Percentiles rank a stretch among this genome's conserved stretches.
phyloP scores from a whole-genome alignment of 257 asterid species.

The Scutellaria barbata region DNA sequence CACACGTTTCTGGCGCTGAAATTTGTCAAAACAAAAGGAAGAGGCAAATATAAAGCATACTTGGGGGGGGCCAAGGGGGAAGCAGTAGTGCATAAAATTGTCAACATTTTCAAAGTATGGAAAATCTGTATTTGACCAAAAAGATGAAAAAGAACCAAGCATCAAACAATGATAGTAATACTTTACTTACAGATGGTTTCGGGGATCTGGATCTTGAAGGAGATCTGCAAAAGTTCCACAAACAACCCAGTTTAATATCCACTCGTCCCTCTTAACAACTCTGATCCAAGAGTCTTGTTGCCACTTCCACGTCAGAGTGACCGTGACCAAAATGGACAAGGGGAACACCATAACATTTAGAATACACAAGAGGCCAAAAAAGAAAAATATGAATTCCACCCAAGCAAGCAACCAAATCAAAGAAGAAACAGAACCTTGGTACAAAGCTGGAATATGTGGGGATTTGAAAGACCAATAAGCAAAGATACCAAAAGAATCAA shows the following conservation, averaged over 20 bases:
- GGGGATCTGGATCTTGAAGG: constrained; percentile 97
- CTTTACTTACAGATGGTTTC: constrained; percentile 77
- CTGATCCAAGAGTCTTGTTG: constrained; percentile 86
- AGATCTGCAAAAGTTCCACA: constrained; percentile 99
- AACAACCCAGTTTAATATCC: constrained; percentile 93
- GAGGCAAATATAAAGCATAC: constrained; percentile 27
- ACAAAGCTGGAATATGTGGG: constrained; percentile 14
- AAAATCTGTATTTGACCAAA: not conserved
- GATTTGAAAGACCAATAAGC: constrained; percentile 43
- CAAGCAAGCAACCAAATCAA: constrained; percentile 47
- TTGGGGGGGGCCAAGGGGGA: not conserved
- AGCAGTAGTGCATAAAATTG: constrained; percentile 7
- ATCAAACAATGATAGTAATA: constrained; percentile 10
- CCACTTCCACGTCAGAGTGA: constrained; percentile 78
- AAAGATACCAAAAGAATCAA: constrained; percentile 54
- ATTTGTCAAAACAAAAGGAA: constrained; percentile 38
- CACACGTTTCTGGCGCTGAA: constrained; percentile 60
- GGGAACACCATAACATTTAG: constrained; percentile 56
- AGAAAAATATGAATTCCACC: constrained; percentile 34
- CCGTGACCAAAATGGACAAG: constrained; percentile 59
- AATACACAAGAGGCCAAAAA: constrained; percentile 33
- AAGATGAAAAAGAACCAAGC: not conserved
- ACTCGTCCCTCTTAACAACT: constrained; percentile 73
- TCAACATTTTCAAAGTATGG: not conserved
- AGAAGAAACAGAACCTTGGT: constrained; percentile 44